These are phyloP conservation scores for Lotmaria passim DNA, from an alignment of 208 protist genomes.

Conservation along the genomic window DNA sequence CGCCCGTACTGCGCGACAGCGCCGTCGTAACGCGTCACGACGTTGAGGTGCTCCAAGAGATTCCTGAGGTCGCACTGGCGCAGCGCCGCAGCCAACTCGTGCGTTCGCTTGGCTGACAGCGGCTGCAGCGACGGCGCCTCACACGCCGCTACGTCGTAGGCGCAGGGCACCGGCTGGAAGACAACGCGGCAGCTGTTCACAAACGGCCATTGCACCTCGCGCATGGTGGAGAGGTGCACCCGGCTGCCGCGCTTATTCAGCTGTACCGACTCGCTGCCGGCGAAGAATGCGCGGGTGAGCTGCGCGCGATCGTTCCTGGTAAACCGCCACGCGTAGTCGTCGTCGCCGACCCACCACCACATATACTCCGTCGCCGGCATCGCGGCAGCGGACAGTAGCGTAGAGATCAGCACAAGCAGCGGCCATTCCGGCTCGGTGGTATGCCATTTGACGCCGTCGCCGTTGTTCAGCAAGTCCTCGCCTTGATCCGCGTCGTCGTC, in stretches of 20 bases:
- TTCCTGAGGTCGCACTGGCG: neutral
- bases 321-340: constrained; percentile 68
- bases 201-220: constrained; percentile 43
- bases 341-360: constrained; percentile 75
- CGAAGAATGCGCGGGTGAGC: constrained; percentile 65
- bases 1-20: constrained; percentile 49
- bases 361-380: constrained; percentile 58
- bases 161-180: constrained; percentile 74
- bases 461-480: constrained; percentile 41
- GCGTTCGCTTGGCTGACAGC: neutral
- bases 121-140: constrained; percentile 20
- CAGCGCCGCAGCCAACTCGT: constrained; percentile 12
- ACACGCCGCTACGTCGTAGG: constrained; percentile 20
- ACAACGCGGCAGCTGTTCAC: constrained; percentile 49
- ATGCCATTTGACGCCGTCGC: constrained; percentile 79
- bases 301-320: constrained; percentile 32
- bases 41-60: constrained; percentile 39
- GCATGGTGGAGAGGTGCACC: constrained; percentile 59
- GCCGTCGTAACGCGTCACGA: constrained; percentile 58
- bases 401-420: constrained; percentile 65
- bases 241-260: constrained; percentile 36
- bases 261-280: constrained; percentile 24
- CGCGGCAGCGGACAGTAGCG: constrained; percentile 47
- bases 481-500: constrained; percentile 33
- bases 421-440: constrained; percentile 67